Evolutionary conservation across 106 monocot genomes (phyloP), one percentile per base, ranked within the genome.

Genomic region (Alisma plantagoaquatica): DNA sequence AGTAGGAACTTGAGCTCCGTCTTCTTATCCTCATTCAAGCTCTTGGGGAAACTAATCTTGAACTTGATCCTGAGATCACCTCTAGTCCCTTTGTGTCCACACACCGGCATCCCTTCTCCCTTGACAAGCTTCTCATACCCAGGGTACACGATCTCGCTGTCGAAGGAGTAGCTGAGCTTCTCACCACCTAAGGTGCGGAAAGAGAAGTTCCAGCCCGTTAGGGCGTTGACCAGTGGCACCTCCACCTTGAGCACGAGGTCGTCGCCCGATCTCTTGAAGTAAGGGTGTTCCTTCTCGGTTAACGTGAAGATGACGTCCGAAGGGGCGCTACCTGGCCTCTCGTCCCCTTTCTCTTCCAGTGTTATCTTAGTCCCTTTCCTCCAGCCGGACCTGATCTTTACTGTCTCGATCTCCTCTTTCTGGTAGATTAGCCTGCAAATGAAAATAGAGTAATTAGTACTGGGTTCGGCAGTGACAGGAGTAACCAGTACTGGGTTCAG

Each of bases 31-130:
- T 49, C 44, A 29, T 55, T 81, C 25, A 87, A 50, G 21, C 61
- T 10, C 9, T 44, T 66, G 2, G 86, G 81, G 23, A 87, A 87
- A 26, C 63, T 31, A 11, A 81, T 54, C 12, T 54, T 41, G 46
- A 87, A 84, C 61, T 77, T 91, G 31, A 91, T 70, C 29, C 68
- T 57, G 27, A 90, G 55, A 52, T 80, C 69, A 12, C 90, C 84
- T 51, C 68, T 70, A 27, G 22, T 33, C 0, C 74, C 77, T 20
- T 75, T 65, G 30, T 80, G 70, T 42, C 56, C 30, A 0, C 63
- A 63, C 3, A 71, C 11, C 1, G 90, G 90, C 90, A 91, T 91
- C 29, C 90, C 90, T 18, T 80, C 59, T 29, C 80, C 80, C 17
- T 48, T 54, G 43, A 84, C 57, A 11, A 80, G 67, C 68, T 80